Base-by-base conservation (phyloP, 1,139 yeast genomes). In the Debaryomyces sp. region DNA sequence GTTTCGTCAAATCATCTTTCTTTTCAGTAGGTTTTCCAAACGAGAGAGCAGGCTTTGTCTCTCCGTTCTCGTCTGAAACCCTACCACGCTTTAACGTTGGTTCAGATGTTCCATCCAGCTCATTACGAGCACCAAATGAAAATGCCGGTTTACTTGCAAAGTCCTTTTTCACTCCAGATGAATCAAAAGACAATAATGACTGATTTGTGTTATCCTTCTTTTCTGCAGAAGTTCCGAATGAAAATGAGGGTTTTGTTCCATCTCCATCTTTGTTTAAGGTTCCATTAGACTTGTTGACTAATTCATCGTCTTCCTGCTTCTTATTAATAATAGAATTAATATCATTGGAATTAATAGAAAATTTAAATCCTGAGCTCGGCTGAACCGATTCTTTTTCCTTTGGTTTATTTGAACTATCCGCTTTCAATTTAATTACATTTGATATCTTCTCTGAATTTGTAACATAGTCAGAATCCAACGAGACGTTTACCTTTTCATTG, bases 321-420 rank as follows among this genome's bases (percentile, higher is more conserved):
- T 58, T 62, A 30, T 56, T 55, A 7, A 67, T 51, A 10, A 70
- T 60, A 9, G 61, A 57, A 32, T 57, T 51, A 34, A 71, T 57
- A 40, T 66, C 66, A 9, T 58, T 55, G 43, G 64, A 62, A 41
- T 68, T 67, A 13, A 70, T 63, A 7, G 68, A 61, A 50, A 74
- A 73, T 32, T 68, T 63, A 57, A 74, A 74, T 0, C 77, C 78
- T 2, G 70, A 62, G 39, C 76, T 71, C 15, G 79, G 79, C 22
- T 63, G 65, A 7, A 58, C 44, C 0, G 55, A 29, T 2, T 41
- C 43, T 17, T 49, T 47, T 5, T 52, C 50, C 9, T 51, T 48
- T 9, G 36, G 46, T 18, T 44, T 48, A 23, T 50, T 47, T 24
- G 33, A 40, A 0, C 48, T 51, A 4, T 41, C 51, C 1, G 45